Conservation (phyloP, 106 monocot species). For the Acorus gramineus region DNA sequence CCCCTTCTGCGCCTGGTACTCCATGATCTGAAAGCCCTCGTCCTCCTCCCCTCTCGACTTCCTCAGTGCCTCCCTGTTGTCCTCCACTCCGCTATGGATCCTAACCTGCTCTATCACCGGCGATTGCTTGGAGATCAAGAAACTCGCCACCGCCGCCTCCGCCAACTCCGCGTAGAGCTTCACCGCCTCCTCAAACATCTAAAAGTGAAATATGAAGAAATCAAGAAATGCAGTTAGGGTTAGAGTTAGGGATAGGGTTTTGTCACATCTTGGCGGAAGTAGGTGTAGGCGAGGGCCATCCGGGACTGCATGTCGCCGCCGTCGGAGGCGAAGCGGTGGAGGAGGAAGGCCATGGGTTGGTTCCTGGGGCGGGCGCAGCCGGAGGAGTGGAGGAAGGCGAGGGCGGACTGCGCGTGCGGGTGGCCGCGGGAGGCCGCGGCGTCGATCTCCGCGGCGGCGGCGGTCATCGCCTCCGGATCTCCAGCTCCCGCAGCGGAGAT, state of each 20-base stretch:
- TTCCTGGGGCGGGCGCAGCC: conserved; percentile 37
- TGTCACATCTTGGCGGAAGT: conserved; percentile 72
- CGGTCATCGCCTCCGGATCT: conserved; percentile 34
- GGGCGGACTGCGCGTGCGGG: conserved; percentile 67
- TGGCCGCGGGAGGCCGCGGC: conserved; percentile 39
- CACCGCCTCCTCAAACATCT: conserved; percentile 85
- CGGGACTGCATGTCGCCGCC: conserved; percentile 80
- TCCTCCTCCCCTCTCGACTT: conserved; percentile 85
- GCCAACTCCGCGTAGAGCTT: conserved; percentile 73
- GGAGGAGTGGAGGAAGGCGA: conserved; percentile 49
- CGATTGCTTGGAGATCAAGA: conserved; percentile 73
- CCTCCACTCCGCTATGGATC: conserved; percentile 76
- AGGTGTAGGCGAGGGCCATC: conserved; percentile 86
- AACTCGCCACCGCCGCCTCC: conserved; percentile 86
- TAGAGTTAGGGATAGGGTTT: background rate
- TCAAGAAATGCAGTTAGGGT: background rate
- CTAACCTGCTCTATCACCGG: conserved; percentile 69
- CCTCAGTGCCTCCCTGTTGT: conserved; percentile 70
- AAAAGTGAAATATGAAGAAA: background rate
- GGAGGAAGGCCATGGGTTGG: conserved; percentile 50
- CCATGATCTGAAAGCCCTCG: conserved; percentile 85
- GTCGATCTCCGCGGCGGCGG: conserved; percentile 43
- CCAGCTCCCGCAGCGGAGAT: conserved; percentile 46
- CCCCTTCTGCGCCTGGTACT: conserved; percentile 80
- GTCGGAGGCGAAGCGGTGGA: conserved; percentile 66